Base-by-base conservation (phyloP, 1,284 basidiomycete species). In the Lentinula novae-zelandiae region DNA sequence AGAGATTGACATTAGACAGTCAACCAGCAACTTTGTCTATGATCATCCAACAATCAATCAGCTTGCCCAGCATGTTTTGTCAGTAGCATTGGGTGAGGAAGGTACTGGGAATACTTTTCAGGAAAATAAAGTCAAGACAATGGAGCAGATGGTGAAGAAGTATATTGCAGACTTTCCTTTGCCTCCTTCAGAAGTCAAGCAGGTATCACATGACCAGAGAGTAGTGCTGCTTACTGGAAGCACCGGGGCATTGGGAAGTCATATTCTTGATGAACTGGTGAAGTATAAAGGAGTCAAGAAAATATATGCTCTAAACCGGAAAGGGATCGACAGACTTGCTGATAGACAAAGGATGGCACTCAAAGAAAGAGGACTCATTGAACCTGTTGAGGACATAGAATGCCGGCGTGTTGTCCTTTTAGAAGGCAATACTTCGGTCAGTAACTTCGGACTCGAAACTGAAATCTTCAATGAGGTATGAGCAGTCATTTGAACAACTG, bases 341-440 rank as follows among this genome's bases (percentile, higher is more conserved):
- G 65, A 68, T n/a, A 68, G 75, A 36, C 76, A 78, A 52, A 53
- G 60, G 10, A 65, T 61, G 8, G 71, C 68, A 4, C 74, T 79
- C 60, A 38, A 51, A 4, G 63, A 66, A 10, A 69, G 72, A 44
- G 74, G 72, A 1, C 57, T 77, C 9, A 70, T 76, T 46, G 42
- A 20, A n/a, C 42, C 10, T n/a, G 52, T 46, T 5, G 55, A 40
- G 0, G 59, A 77, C 3, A 56, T 75, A 3, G 54, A 66, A 7
- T 67, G 67, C 15, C 53, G 63, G 1, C 75, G 75, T 55, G 64
- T 80, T 15, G 62, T 64, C 5, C 66, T 76, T 40, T 44, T 79
- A 31, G 73, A 76, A 51, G 73, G 70, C 2, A 72, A 76, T 42
- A 52, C 71, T 3, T 58, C 66, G 10, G 64, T 67, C 22, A 63